Base-by-base conservation (phyloP, 2,329 filamentous ascomycete species). In the Sordariomycetes sp. region DNA sequence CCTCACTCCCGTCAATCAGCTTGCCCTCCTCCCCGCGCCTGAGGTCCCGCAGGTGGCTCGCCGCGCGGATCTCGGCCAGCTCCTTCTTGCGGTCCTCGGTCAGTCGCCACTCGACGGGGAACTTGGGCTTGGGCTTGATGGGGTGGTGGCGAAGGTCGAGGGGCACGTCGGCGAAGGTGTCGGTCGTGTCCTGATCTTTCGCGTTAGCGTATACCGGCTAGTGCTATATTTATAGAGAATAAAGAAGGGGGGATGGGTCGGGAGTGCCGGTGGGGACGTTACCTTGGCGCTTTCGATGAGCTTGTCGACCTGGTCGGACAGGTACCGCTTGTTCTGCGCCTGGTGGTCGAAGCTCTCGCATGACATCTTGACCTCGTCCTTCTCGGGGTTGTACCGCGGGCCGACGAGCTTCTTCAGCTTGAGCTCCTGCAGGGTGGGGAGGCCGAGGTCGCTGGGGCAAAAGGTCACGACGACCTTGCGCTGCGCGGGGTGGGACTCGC, bases 381-480 rank as follows among this genome's bases (percentile, higher is more conserved):
- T 90, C 65, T 86, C 80, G 0, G 92, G 93, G 76, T 97, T 94
- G 79, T 91, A 97, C 63, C 94, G 87, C 18, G 85, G 71, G 1
- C 94, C 95, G 22, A 82, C 85, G 52, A 99, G 80, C 76, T 97
- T 97, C 72, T 88, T 87, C 61, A 99, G 79, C 72, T 97, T 99
- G 67, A 80, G 70, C 62, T 81, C 79, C 73, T 97, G 89, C 43
- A 78, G 72, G 18, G 82, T 74, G 25, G 80, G 85, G 58, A 96
- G 79, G 61, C 79, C 75, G 61, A 97, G 75, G 72, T 96, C 90
- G 59, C 74, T 72, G 18, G 88, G 86, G 62, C 80, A 83, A 73
- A 97, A 96, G 70, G 97, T 89, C 58, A 97, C 85, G 14, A 97
- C 92, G 22, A 99, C 92, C 78, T 99, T 99, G 69, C 85, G 86